phyloP scores from a whole-genome alignment of 768 basidiomycete genomes.

The Xerocomellus amylosporus region DNA sequence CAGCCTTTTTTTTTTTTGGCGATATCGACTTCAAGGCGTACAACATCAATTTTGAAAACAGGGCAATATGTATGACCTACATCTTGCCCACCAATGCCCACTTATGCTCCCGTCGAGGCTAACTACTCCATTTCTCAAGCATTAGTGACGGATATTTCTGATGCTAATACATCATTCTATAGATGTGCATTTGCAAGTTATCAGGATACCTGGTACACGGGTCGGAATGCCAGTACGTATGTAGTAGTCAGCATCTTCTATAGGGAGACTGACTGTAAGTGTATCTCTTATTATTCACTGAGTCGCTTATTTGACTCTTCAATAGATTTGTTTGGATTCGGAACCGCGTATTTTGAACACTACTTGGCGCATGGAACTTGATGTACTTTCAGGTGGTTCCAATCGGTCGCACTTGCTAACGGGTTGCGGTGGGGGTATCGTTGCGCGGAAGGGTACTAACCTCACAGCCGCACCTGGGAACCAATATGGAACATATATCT shows the following conservation, averaged over 20 bases:
- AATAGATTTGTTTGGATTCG: constrained; percentile 52
- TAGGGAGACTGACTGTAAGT: background rate
- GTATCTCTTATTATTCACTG: background rate
- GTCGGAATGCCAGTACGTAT: no score
- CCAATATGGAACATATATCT: background rate
- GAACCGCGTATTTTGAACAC: background rate
- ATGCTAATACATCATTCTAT: constrained; percentile 65
- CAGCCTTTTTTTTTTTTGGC: background rate
- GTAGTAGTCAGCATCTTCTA: background rate
- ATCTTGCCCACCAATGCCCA: constrained; percentile 33
- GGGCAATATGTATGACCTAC: no score
- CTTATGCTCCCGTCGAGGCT: constrained; percentile 24
- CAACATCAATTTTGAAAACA: no score
- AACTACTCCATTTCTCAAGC: no score
- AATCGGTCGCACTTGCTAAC: background rate
- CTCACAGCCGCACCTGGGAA: constrained; percentile 33
- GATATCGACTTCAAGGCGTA: background rate
- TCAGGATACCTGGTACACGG: background rate
- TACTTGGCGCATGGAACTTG: no score
- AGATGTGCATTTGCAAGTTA: constrained; percentile 39
- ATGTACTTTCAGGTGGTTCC: background rate
- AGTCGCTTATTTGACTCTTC: constrained; percentile 26
- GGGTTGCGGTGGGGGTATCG: background rate
- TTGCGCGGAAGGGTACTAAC: constrained; percentile 33
- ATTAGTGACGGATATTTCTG: constrained; percentile 31